These are phyloP conservation scores for Sporormia fimetaria DNA, from an alignment of 495 filamentous ascomycete species.

Conservation along the genomic window DNA sequence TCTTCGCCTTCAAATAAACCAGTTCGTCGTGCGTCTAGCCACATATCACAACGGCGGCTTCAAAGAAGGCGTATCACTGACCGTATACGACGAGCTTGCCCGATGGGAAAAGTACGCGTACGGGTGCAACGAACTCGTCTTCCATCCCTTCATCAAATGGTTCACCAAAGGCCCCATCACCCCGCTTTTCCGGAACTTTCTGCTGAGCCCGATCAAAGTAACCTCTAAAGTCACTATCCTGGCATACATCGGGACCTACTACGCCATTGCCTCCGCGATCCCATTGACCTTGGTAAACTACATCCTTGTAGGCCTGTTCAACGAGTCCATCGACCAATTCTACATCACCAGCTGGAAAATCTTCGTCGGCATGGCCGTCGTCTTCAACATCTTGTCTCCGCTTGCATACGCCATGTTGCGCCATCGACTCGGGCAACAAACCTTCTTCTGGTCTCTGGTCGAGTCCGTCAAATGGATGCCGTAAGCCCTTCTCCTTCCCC, in stretches of 20 bases:
- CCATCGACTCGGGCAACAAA: slow-evolving; percentile 51
- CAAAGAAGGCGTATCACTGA: slow-evolving; percentile 68
- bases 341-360: slow-evolving; percentile 68
- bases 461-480: slow-evolving; percentile 67
- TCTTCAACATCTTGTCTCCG: slow-evolving; percentile 60
- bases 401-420: slow-evolving; percentile 54
- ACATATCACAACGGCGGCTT: slow-evolving; percentile 64
- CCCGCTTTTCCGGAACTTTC: slow-evolving; percentile 23
- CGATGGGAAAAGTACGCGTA: slow-evolving; percentile 77
- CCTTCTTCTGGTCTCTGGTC: slow-evolving; percentile 36
- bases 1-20: slow-evolving; percentile 55
- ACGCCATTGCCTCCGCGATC: slow-evolving; percentile 35
- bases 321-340: slow-evolving; percentile 61
- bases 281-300: slow-evolving; percentile 34
- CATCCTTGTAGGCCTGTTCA: slow-evolving; percentile 50
- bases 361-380: slow-evolving; percentile 61
- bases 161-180: slow-evolving; percentile 23
- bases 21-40: slow-evolving; percentile 60
- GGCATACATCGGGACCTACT: slow-evolving; percentile 31
- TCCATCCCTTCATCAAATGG: slow-evolving; percentile 46
- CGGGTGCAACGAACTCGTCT: slow-evolving; percentile 66
- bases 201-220: slow-evolving; percentile 25
- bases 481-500: slow-evolving; percentile 1
- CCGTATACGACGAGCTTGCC: slow-evolving; percentile 66
- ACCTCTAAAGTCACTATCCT: slow-evolving; percentile 28